Base-by-base conservation (phyloP, 306 rosid species). In the Sesbania bispinosa region DNA sequence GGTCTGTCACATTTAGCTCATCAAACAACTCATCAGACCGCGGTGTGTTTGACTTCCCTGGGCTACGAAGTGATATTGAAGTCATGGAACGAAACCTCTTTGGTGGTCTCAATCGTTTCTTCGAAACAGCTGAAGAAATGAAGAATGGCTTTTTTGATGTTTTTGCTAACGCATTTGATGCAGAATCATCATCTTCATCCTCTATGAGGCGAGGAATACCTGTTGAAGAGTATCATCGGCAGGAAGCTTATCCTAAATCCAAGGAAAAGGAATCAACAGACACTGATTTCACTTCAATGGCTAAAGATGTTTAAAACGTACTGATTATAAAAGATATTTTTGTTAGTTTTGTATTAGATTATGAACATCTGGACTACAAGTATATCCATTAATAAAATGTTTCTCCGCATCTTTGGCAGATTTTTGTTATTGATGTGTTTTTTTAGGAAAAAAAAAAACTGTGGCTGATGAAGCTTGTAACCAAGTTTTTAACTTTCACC, bases 81-180 rank as follows among this genome's bases (percentile, higher is more conserved):
- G 85, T 74, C 51, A 72, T 90, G 32, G 96, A 86, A 18, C 84
- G 85, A 15, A 76, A 36, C 73, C 57, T 93, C 53, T 77, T 86
- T 1, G 82, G 85, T 36, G 79, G 94, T 55, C 67, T 94, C 24
- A 38, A 58, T 47, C 83, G 87, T 18, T 84, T 94, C 79, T 78
- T 90, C 30, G 92, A 83, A 14, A 88, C 84, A 53, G 94, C 96
- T 19, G 97, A 88, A 78, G 97, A 84, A 51, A 82, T 93, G 83
- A 84, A 29, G 62, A 87, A 83, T 19, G 88, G 77, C 50, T 80
- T 94, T 60, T 86, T 84, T 42, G 79, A 77, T 60, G 80, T 33
- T 10, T 67, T 92, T 61, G 66, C 74, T 0, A 67, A 67, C 13
- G 21, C 87, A 58, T 88, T 82, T 76, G 87, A 77, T 58, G 85